Percentiles rank a stretch among this genome's conserved stretches.
phyloP scores from a whole-genome alignment of 139 green algal species.

The Astrephomene gubernaculifera region DNA sequence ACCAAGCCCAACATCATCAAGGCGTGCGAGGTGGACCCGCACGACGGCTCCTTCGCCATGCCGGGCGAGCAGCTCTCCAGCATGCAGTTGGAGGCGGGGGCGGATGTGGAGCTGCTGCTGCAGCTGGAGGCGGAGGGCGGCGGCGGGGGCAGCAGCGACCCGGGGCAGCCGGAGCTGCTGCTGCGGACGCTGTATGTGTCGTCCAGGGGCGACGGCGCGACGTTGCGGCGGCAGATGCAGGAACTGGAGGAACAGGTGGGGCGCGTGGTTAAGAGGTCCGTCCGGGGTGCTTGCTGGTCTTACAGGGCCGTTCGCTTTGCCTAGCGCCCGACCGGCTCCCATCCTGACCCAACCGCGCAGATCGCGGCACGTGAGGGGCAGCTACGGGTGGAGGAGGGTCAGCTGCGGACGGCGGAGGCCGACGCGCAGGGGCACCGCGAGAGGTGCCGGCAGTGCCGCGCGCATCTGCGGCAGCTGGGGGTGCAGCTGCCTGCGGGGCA shows the following conservation, averaged over 20 bases:
- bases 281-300: too few relatives aligned
- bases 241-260: slow-evolving; percentile 8
- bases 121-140: neutral
- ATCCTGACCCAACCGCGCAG: too few relatives aligned
- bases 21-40: neutral
- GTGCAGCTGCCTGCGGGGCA: too few relatives aligned
- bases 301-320: too few relatives aligned
- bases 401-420: too few relatives aligned
- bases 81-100: neutral
- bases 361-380: too few relatives aligned
- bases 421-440: too few relatives aligned
- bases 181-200: slow-evolving; percentile 31
- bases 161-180: neutral
- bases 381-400: too few relatives aligned
- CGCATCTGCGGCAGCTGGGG: too few relatives aligned
- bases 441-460: too few relatives aligned
- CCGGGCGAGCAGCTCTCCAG: neutral
- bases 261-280: neutral
- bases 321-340: too few relatives aligned
- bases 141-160: neutral
- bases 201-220: neutral
- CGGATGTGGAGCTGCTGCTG: neutral
- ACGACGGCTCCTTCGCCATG: neutral
- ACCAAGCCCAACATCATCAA: neutral
- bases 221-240: neutral